A percentile compares a stretch with the other conserved stretches of the same genome.
Evolutionary conservation across 306 rosid genomes (phyloP).

Genomic region (Sphenostylis stenocarpa): DNA sequence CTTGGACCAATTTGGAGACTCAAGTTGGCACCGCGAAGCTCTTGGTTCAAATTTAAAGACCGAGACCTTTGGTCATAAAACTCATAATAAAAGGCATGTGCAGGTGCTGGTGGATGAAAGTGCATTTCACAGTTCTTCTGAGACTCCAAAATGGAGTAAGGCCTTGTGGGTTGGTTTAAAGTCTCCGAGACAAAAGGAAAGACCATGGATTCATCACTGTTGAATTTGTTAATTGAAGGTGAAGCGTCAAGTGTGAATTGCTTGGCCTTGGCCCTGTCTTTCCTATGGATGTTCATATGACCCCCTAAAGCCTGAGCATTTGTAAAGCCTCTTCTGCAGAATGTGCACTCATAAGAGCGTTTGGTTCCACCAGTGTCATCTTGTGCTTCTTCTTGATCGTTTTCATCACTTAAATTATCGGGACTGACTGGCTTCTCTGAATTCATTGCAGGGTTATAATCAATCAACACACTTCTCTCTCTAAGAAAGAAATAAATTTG

Average conservation of each 20-base stretch:
- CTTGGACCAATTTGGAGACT: slow-evolving; percentile 57
- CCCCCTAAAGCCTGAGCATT: slow-evolving; percentile 97
- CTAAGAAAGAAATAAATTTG: neutral
- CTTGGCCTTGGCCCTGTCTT: slow-evolving; percentile 71
- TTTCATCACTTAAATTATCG: slow-evolving; percentile 50
- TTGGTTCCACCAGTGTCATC: slow-evolving; percentile 29
- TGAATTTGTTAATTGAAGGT: neutral
- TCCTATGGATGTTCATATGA: slow-evolving; percentile 93
- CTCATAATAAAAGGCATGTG: slow-evolving; percentile 28
- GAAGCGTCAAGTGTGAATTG: slow-evolving; percentile 27
- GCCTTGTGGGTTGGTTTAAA: slow-evolving; percentile 25
- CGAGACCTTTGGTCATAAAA: slow-evolving; percentile 28
- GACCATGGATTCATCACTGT: slow-evolving; percentile 20
- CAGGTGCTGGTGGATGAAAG: slow-evolving; percentile 38
- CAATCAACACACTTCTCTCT: neutral
- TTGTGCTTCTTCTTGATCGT: slow-evolving; percentile 24
- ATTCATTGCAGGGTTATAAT: slow-evolving; percentile 1
- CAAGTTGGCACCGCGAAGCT: slow-evolving; percentile 63
- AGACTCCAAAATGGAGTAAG: slow-evolving; percentile 38
- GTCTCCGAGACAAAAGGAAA: slow-evolving; percentile 37
- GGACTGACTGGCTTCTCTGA: slow-evolving; percentile 32
- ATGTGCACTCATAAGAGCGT: slow-evolving; percentile 81
- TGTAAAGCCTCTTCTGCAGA: slow-evolving; percentile 90
- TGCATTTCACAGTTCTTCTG: slow-evolving; percentile 45
- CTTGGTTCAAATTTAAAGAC: slow-evolving; percentile 44